Evolutionary conservation across 176 grass and related monocot genomes (phyloP), one percentile per base, ranked within the genome.

Genomic region (Carex myosuroides): DNA sequence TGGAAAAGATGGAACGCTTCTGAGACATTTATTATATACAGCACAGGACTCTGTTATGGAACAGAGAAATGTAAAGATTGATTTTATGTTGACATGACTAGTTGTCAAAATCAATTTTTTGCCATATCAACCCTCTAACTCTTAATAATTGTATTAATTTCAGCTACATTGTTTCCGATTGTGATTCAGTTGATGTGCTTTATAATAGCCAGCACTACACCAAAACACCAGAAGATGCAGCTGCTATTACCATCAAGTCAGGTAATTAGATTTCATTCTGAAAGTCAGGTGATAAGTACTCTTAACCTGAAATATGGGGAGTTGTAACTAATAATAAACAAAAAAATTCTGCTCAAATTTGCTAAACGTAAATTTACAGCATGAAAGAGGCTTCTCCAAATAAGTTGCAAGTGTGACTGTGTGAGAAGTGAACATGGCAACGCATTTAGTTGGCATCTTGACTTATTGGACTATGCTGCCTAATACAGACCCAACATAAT

Each of bases 161-260:
- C 82, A 98, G 95, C 18, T 98, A 98, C 79, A 95, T 98, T 41
- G 90, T 91, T 17, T 98, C 95, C 0, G 95, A 98, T 35, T 98
- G 95, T 5, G 95, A 98, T 65, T 98, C 95, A 0, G 95, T 98
- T 5, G 92, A 95, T 55, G 92, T 98, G 54, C 65, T 98, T n/a
- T 91, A 98, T 83, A 91, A 88, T 17, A 2, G 83, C n/a, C 95
- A 98, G 54, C 92, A 98, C 37, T 98, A 98, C 91, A 94, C 95
- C 20, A 90, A 88, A 81, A 91, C 86, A 0, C 91, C 92, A 0
- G 95, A 98, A 81, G 95, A 98, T 18, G 95, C 95, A 2, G 95
- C 91, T n/a, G 95, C 92, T 13, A 90, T 97, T 60, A 88, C 92
- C 30, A 97, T 97, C 55, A 89, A 88, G 82, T 86, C 94, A 87